Conservation (phyloP, 1,139 yeast species). For the Dujonia santamariae region DNA sequence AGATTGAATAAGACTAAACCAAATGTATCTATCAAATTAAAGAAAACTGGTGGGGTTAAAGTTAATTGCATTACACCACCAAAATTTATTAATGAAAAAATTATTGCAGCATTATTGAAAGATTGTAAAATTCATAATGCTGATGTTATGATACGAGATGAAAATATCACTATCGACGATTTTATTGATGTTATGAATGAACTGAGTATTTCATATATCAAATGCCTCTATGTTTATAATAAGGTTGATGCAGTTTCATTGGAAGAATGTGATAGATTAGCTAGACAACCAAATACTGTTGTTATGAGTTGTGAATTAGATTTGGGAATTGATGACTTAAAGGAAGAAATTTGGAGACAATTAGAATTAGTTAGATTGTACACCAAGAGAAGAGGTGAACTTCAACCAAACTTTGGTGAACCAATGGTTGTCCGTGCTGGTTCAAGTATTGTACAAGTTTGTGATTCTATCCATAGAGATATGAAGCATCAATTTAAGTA, state of each 20-base stretch:
- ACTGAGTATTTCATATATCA: constrained; percentile 80
- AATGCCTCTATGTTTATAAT: constrained; percentile 90
- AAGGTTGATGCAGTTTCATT: constrained; percentile 93
- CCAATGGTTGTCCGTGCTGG: constrained; percentile 87
- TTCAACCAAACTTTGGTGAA: constrained; percentile 74
- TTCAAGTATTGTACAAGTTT: constrained; percentile 79
- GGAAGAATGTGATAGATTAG: constrained; percentile 90
- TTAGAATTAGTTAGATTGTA: constrained; percentile 75
- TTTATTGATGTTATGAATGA: constrained; percentile 91
- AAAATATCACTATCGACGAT: constrained; percentile 86
- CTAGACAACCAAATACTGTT: constrained; percentile 86
- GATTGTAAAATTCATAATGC: constrained; percentile 93
- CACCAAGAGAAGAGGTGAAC: constrained; percentile 81
- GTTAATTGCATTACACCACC: constrained; percentile 81
- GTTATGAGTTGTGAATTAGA: constrained; percentile 91
- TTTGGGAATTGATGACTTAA: constrained; percentile 81
- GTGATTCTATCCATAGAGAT: constrained; percentile 91
- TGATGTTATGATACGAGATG: constrained; percentile 87
- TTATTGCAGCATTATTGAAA: constrained; percentile 70
- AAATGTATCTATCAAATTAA: constrained; percentile 72
- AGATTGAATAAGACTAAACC: constrained; percentile 81
- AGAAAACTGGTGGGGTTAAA: constrained; percentile 90
- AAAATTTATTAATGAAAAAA: constrained; percentile 74
- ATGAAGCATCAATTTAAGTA: constrained; percentile 89
- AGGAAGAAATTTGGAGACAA: constrained; percentile 92